Conservation (phyloP, 768 basidiomycete genomes). For the Pisolithus marmoratus region DNA sequence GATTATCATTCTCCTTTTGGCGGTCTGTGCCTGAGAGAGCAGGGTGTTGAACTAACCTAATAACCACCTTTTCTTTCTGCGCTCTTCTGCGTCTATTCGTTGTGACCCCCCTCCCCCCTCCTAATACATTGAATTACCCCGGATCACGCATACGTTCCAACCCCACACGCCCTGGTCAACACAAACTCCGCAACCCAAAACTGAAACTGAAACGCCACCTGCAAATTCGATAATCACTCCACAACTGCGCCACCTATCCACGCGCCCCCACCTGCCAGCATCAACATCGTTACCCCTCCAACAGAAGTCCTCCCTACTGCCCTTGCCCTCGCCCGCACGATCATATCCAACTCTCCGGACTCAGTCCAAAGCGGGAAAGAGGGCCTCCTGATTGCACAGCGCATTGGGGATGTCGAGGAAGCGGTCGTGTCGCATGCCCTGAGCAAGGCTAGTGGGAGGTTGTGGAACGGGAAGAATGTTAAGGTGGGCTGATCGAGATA, state of each 20-base stretch:
- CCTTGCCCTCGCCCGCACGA: slow-evolving; percentile 52
- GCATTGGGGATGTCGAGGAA: slow-evolving; percentile 42
- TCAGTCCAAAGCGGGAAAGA: slow-evolving; percentile 72
- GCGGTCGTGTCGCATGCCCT: slow-evolving; percentile 41
- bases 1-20: too few species aligned
- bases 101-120: too few species aligned
- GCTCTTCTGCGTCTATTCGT: too few species aligned
- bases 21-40: too few species aligned
- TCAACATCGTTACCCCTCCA: slow-evolving; percentile 62
- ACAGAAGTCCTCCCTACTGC: slow-evolving; percentile 55
- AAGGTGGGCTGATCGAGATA: slow-evolving; percentile 37
- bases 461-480: slow-evolving; percentile 63
- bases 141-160: too few species aligned
- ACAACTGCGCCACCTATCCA: background rate
- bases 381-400: slow-evolving; percentile 54
- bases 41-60: too few species aligned
- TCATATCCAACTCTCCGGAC: slow-evolving; percentile 69
- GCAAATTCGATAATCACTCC: background rate
- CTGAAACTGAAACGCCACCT: background rate
- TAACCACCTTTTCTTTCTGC: too few species aligned
- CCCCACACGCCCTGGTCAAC: too few species aligned
- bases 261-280: slow-evolving; percentile 33
- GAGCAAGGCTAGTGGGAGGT: slow-evolving; percentile 43
- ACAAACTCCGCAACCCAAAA: too few species aligned
- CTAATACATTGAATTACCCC: too few species aligned